Base-by-base conservation (phyloP, 306 rosid genomes). In the Inga leiocalycina region DNA sequence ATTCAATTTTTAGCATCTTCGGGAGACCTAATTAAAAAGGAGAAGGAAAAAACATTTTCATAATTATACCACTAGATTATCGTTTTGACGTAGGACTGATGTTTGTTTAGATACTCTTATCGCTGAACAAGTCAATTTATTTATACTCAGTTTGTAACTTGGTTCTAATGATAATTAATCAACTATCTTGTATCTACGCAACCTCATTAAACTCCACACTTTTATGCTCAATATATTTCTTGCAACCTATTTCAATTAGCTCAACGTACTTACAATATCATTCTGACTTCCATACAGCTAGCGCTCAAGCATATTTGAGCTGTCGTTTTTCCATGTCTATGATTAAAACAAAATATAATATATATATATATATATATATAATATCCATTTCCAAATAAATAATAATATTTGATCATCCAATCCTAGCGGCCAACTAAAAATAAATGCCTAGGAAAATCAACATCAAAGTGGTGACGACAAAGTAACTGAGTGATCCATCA, bases 381-480 rank as follows among this genome's bases (percentile, higher is more conserved):
- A 3, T 27, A 24, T 62, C 15, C 0, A 61, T 62, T 1, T 3
- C 27, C 68, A 64, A 13, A 27, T 30, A 13, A 30, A 13, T 30
- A 30, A 65, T 65, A 65, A 32, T 32, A 65, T 65, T 27, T 65
- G 3, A 65, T 32, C 20, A 65, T 65, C 71, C n/a, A 65, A 32
- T 32, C 10, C n/a, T 32, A 65, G 70, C 68, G 4, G 5, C 19
- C 22, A 35, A 59, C 48, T 76, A 86, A 70, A 86, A 51, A 27
- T 76, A 46, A 22, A 88, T 56, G 14, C 45, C 24, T 3, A 48
- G 17, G 0, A 80, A 8, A 56, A 41, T 76, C 44, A 82, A 65
- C 12, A 85, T 49, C 39, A 85, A 73, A 30, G 35, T 11, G 0
- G 24, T 4, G 3, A 44, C 22, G 3, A 51, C 22, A 27, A 71